These are phyloP conservation scores for Neotropicomus parvogracilis DNA, from an alignment of 1,284 basidiomycete species.

Conservation along the genomic window DNA sequence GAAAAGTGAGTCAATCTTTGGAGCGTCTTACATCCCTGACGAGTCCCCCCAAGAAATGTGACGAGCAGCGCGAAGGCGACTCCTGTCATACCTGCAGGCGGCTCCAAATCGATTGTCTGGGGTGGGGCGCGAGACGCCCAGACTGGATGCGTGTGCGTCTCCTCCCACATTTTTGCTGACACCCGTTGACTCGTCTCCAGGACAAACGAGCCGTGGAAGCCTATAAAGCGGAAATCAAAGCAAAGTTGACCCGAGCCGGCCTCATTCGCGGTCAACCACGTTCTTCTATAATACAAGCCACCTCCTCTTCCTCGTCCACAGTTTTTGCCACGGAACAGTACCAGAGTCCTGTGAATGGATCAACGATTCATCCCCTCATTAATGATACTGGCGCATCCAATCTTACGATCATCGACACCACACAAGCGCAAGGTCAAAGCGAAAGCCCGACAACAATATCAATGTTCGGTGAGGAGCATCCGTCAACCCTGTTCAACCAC, in stretches of 20 bases:
- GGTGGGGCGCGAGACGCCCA: constrained; percentile 74
- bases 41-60: constrained; percentile 61
- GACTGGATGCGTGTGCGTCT: constrained; percentile 78
- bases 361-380: constrained; percentile 19
- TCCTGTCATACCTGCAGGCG: constrained; percentile 76
- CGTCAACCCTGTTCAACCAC: not conserved
- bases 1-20: constrained; percentile 52
- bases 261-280: constrained; percentile 78
- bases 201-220: constrained; percentile 77
- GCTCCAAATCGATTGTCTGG: constrained; percentile 71
- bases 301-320: constrained; percentile 30
- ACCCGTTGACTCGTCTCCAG: constrained; percentile 37
- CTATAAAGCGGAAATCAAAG: constrained; percentile 80
- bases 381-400: constrained; percentile 20
- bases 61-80: constrained; percentile 72
- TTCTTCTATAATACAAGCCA: constrained; percentile 43
- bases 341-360: constrained; percentile 22
- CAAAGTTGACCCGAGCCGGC: constrained; percentile 68
- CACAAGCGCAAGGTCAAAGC: constrained; percentile 11
- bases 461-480: constrained; percentile 27
- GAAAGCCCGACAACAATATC: constrained; percentile 31
- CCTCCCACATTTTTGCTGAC: constrained; percentile 7
- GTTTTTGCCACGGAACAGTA: constrained; percentile 35
- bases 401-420: constrained; percentile 27
- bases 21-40: constrained; percentile 5